Base-by-base conservation (phyloP, 2,329 filamentous ascomycete species). In the Fusarium aywerte region DNA sequence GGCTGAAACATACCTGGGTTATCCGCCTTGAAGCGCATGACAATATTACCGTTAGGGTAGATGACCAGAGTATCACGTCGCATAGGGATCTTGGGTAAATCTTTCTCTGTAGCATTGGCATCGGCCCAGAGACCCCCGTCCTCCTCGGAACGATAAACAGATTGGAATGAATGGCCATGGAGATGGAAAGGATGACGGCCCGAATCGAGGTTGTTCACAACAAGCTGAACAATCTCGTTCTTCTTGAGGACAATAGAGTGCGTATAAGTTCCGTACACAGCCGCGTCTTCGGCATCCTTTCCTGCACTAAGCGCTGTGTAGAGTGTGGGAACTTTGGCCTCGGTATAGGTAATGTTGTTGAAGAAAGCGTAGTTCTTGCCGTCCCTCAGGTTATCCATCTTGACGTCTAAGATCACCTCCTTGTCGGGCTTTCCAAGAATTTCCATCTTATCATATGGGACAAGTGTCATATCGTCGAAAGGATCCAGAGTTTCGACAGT, bases 101-200 rank as follows among this genome's bases (percentile, higher is more conserved):
- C 77, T 1, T 79, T 79, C 48, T 82, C 77, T 12, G 80, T 38
- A 11, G 70, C 56, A n/a, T 61, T 55, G 12, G 48, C 79, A 35
- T 81, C 71, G 5, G 83, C 82, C 71, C 87, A 90, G 6, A 81
- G 79, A 21, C 89, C 87, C 0, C 80, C 84, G 5, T 89, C 83
- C 40, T 89, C 87, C 0, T 76, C 79, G 1, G 85, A 86, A 33
- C 90, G 88, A 66, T 85, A 83, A 35, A 92, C 76, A 8, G 89
- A 81, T 78, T 92, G 91, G 80, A 93, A 93, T 64, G 85, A 81
- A 76, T 93, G 90, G 2, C 91, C 91, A 79, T 96, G 93, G 3
- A 96, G 77, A 74, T 92, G 91, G 82, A 93, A 93, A 15, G 87
- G 92, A 72, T 93, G 91, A 18, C 87, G 89, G 40, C 92, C 81